These are phyloP conservation scores for Saturnispora serradocipensis DNA, from an alignment of 805 yeast genomes.

Conservation along the genomic window DNA sequence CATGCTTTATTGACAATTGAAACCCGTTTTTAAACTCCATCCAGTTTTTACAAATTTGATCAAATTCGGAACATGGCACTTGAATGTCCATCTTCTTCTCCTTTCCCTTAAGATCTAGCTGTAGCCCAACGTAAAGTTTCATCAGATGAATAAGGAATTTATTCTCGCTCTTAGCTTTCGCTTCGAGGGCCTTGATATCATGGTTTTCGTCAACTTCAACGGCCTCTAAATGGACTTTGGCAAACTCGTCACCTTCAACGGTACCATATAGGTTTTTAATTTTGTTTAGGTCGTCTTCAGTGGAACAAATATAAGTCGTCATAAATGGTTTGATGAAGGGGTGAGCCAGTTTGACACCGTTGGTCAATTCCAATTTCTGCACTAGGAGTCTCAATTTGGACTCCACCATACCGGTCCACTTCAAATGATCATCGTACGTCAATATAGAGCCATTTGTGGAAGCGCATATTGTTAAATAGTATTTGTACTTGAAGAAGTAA, in stretches of 20 bases:
- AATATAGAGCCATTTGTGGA: constrained; percentile 45
- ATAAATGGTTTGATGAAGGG: constrained; percentile 79
- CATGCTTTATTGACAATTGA: constrained; percentile 59
- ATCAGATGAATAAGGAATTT: constrained; percentile 46
- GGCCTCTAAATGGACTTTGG: constrained; percentile 28
- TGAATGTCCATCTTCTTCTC: constrained; percentile 72
- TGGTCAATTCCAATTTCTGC: constrained; percentile 68
- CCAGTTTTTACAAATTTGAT: constrained; percentile 69
- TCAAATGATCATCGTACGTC: constrained; percentile 69
- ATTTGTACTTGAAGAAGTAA: constrained; percentile 76
- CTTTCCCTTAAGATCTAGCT: constrained; percentile 41
- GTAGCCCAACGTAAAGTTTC: constrained; percentile 74
- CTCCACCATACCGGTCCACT: constrained; percentile 92
- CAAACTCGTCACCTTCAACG: constrained; percentile 40
- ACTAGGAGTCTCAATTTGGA: constrained; percentile 76
- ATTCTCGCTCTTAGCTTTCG: constrained; percentile 17
- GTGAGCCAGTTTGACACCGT: constrained; percentile 76
- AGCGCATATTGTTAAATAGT: constrained; percentile 75
- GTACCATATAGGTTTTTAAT: constrained; percentile 43
- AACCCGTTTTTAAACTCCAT: constrained; percentile 50
- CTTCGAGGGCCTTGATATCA: constrained; percentile 23
- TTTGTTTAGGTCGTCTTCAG: constrained; percentile 32
- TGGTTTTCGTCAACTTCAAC: constrained; percentile 25
- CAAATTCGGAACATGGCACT: constrained; percentile 85
- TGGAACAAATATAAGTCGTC: constrained; percentile 34